Evolutionary conservation across 495 filamentous ascomycete genomes (phyloP).

Genomic region (Lineolata rhizophorae): DNA sequence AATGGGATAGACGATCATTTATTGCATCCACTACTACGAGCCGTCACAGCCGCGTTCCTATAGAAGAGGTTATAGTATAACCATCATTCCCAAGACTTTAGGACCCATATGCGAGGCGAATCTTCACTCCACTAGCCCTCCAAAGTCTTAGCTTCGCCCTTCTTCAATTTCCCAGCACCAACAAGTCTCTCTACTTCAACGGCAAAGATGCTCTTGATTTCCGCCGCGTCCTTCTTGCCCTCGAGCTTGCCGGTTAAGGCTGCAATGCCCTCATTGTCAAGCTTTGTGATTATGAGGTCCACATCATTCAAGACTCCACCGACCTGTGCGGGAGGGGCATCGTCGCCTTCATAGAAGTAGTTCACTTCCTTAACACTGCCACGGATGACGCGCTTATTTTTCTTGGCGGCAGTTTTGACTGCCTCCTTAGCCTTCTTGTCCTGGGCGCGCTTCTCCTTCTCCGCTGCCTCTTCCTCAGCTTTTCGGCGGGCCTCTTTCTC

Average conservation of each 20-base stretch:
- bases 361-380: constrained; percentile 86
- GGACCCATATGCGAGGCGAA: too few relatives aligned
- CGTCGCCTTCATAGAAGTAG: constrained; percentile 53
- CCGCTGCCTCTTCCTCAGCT: constrained; percentile 67
- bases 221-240: constrained; percentile 30
- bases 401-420: constrained; percentile 93
- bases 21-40: too few relatives aligned
- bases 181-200: constrained; percentile 54
- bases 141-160: constrained; percentile 32
- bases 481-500: constrained; percentile 54
- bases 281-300: constrained; percentile 71
- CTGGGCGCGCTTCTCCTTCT: constrained; percentile 58
- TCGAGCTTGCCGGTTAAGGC: constrained; percentile 54
- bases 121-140: too few relatives aligned
- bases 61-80: too few relatives aligned
- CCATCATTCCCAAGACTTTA: too few relatives aligned
- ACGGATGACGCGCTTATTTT: constrained; percentile 93
- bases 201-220: constrained; percentile 38
- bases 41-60: too few relatives aligned
- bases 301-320: constrained; percentile 70
- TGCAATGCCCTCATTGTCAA: constrained; percentile 74
- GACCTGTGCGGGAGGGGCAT: constrained; percentile 48
- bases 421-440: constrained; percentile 96
- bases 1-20: too few relatives aligned
- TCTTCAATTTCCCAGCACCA: constrained; percentile 63